These are phyloP conservation scores for Hawksworthiomyces lignivorus DNA, from an alignment of 2,329 filamentous ascomycete genomes.

Conservation along the genomic window DNA sequence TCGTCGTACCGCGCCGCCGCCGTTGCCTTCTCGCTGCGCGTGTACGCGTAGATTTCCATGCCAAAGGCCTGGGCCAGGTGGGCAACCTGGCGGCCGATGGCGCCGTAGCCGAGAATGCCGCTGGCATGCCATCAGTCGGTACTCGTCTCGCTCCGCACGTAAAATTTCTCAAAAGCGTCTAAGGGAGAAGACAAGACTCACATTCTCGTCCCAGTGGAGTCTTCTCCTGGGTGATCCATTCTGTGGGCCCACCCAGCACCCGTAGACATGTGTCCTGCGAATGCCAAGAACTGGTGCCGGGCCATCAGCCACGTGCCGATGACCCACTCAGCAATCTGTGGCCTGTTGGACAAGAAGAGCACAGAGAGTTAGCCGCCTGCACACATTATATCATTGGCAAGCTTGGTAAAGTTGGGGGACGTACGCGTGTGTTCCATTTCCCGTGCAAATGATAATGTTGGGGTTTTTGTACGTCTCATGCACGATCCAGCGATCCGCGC, in stretches of 20 bases:
- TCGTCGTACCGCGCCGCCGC: conserved; percentile 55
- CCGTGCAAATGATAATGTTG: conserved; percentile 30
- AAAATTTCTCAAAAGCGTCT: neutral
- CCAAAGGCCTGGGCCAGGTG: conserved; percentile 57
- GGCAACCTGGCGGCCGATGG: conserved; percentile 46
- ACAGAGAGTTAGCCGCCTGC: too few relatives aligned
- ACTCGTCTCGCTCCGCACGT: too few relatives aligned
- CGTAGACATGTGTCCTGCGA: conserved; percentile 11
- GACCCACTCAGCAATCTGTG: conserved; percentile 26
- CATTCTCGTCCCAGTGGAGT: conserved; percentile 29
- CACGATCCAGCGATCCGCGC: conserved; percentile 33
- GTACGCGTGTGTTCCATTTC: conserved; percentile 35
- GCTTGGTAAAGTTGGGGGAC: too few relatives aligned
- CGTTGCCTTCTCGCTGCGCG: conserved; percentile 59
- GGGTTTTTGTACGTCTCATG: conserved; percentile 27
- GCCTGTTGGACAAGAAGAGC: too few relatives aligned
- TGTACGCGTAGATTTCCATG: conserved; percentile 68
- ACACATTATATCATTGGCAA: too few relatives aligned
- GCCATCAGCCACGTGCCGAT: conserved; percentile 22
- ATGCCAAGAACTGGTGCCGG: conserved; percentile 15
- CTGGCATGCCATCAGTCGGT: conserved; percentile 12
- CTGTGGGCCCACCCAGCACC: conserved; percentile 11
- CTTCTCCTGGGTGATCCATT: conserved; percentile 12
- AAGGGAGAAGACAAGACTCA: conserved; percentile 11
- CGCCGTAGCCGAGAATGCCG: conserved; percentile 42